Evolutionary conservation across 352 stramenopile species (phyloP).

Genomic region (Pythium periplocum): DNA sequence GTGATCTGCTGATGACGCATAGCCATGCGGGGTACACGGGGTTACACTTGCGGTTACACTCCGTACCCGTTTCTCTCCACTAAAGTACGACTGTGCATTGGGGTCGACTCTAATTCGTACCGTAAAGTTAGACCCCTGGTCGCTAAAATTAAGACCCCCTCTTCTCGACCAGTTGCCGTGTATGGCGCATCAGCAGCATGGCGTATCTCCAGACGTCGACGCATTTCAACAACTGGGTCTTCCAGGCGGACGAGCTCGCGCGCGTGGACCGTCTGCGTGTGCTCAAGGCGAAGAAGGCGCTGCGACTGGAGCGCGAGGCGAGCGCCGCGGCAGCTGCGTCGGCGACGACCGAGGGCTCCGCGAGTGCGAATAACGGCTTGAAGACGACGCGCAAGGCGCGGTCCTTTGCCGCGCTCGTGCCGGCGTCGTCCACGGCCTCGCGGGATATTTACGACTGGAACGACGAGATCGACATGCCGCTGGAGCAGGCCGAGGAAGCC

Average conservation of each 20-base stretch:
- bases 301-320: constrained; percentile 58
- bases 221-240: constrained; percentile 89
- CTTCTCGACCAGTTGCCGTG: background rate
- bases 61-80: too few species aligned
- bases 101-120: too few species aligned
- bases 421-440: constrained; percentile 49
- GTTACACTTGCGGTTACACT: too few species aligned
- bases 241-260: constrained; percentile 54
- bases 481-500: constrained; percentile 31
- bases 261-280: constrained; percentile 52
- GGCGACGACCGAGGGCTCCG: constrained; percentile 14
- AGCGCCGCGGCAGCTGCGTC: constrained; percentile 21
- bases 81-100: too few species aligned
- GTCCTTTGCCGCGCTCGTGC: constrained; percentile 75
- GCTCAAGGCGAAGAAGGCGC: constrained; percentile 52
- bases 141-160: too few species aligned
- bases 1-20: too few species aligned
- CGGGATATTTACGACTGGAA: constrained; percentile 73
- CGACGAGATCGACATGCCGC: constrained; percentile 51
- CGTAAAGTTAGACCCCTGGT: too few species aligned
- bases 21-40: too few species aligned
- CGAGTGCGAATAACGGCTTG: background rate
- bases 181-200: constrained; percentile 27
- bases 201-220: constrained; percentile 80
- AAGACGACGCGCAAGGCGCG: constrained; percentile 50